A percentile compares a stretch with the other conserved stretches of the same genome.
These are phyloP conservation scores for Tuber calosporum DNA, from an alignment of 495 filamentous ascomycete species.

Conservation along the genomic window DNA sequence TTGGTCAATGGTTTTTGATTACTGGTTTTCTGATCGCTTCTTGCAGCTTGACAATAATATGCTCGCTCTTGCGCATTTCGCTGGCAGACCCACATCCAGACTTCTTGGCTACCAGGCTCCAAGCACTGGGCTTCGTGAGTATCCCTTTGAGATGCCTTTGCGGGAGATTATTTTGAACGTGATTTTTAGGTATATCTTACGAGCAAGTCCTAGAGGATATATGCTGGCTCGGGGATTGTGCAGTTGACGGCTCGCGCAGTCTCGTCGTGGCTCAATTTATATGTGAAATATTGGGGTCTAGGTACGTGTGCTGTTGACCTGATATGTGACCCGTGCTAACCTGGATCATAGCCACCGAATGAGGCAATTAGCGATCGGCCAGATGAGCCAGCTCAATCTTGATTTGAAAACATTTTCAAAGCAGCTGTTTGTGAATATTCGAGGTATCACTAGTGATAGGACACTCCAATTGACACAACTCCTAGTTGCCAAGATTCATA, in stretches of 20 bases:
- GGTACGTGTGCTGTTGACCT: conserved; percentile 10
- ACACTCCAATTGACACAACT: conserved; percentile 18
- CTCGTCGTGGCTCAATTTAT: conserved; percentile 19
- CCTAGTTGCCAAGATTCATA: conserved; percentile 26
- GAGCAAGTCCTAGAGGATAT: conserved; percentile 37
- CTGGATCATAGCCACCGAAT: conserved; percentile 14
- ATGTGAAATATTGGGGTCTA: conserved; percentile 28
- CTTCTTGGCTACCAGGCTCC: conserved; percentile 32
- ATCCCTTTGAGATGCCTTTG: background rate
- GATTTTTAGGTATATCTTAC: conserved; percentile 25
- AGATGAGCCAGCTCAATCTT: conserved; percentile 33
- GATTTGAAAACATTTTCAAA: conserved; percentile 41
- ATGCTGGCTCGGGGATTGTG: conserved; percentile 8
- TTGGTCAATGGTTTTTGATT: background rate
- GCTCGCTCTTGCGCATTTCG: conserved; percentile 33
- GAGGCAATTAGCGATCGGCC: conserved; percentile 35
- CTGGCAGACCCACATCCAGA: conserved; percentile 30
- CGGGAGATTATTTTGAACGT: background rate
- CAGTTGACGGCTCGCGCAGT: conserved; percentile 6
- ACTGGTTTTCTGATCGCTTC: background rate
- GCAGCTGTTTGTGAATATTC: conserved; percentile 34
- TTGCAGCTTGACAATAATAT: conserved; percentile 23
- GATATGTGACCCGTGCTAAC: conserved; percentile 3
- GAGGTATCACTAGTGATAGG: conserved; percentile 36
- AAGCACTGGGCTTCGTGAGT: conserved; percentile 17